A percentile compares a stretch with the other conserved stretches of the same genome.
These are phyloP conservation scores for Vitis cinerea DNA, from an alignment of 164 flowering plant species.

Conservation along the genomic window DNA sequence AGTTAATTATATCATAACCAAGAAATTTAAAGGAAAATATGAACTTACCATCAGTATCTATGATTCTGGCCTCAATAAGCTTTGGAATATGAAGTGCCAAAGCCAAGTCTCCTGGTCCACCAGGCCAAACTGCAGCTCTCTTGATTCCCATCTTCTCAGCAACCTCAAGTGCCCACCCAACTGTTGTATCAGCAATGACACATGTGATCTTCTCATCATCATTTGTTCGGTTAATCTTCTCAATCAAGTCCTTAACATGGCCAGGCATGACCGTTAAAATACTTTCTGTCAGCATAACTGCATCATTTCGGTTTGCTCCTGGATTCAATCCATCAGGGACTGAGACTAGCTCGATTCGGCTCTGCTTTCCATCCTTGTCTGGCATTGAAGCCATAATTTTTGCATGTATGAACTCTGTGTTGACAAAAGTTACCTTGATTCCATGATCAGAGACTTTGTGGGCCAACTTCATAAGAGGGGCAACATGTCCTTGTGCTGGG, in stretches of 20 bases:
- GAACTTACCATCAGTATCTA: constrained; percentile 18
- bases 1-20: not conserved
- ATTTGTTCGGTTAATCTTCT: constrained; percentile 1
- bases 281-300: not conserved
- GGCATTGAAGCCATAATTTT: not conserved
- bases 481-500: no score
- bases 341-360: constrained; percentile 8
- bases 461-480: no score
- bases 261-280: constrained; percentile 13
- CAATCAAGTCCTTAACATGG: constrained; percentile 16
- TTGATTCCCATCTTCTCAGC: constrained; percentile 26
- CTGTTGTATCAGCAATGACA: constrained; percentile 25
- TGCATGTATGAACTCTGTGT: constrained; percentile 3
- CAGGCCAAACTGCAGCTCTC: constrained; percentile 17
- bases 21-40: not conserved
- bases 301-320: constrained; percentile 10
- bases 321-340: constrained; percentile 19
- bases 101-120: constrained; percentile 12
- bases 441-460: no score
- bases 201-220: constrained; percentile 18
- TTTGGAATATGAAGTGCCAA: constrained; percentile 9
- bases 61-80: constrained; percentile 22
- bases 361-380: not conserved
- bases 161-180: constrained; percentile 22
- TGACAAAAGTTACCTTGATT: not conserved